Percentiles rank a stretch among this genome's conserved stretches.
These are phyloP conservation scores for Fusarium sp. DNA, from an alignment of 2,329 filamentous ascomycete genomes.

Conservation along the genomic window DNA sequence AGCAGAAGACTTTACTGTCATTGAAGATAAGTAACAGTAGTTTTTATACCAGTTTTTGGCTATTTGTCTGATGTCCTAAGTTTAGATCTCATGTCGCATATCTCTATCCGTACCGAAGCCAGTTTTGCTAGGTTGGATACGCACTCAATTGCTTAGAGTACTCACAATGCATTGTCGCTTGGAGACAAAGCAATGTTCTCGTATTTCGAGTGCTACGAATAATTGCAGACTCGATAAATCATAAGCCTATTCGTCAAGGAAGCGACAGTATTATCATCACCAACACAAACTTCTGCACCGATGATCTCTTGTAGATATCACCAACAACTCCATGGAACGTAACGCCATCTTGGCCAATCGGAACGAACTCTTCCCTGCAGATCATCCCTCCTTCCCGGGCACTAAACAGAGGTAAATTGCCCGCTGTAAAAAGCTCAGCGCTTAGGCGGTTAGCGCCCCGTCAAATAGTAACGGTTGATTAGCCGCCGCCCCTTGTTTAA, in stretches of 20 bases:
- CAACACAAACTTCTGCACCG: background rate
- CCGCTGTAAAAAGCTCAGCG: constrained; percentile 5
- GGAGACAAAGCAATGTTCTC: background rate
- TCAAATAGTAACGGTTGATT: constrained; percentile 19
- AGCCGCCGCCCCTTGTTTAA: constrained; percentile 21
- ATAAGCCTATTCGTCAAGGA: background rate
- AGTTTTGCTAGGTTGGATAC: background rate
- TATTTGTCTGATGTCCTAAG: background rate
- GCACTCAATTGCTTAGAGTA: background rate
- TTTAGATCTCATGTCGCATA: background rate
- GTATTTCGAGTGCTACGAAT: background rate
- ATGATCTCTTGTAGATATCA: constrained; percentile 6
- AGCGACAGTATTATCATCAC: background rate
- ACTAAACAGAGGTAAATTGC: constrained; percentile 2
- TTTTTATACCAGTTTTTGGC: background rate
- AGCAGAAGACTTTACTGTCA: background rate
- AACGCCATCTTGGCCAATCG: constrained; percentile 17
- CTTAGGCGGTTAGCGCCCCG: constrained; percentile 17
- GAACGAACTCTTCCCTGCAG: constrained; percentile 14
- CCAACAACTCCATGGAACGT: constrained; percentile 3
- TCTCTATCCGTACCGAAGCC: background rate
- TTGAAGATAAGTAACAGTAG: background rate
- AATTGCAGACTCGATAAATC: background rate
- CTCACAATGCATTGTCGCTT: background rate
- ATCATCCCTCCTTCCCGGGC: constrained; percentile 16